Evolutionary conservation across 768 basidiomycete species (phyloP), one percentile per base, ranked within the genome.

Genomic region (Amanita rubescens): DNA sequence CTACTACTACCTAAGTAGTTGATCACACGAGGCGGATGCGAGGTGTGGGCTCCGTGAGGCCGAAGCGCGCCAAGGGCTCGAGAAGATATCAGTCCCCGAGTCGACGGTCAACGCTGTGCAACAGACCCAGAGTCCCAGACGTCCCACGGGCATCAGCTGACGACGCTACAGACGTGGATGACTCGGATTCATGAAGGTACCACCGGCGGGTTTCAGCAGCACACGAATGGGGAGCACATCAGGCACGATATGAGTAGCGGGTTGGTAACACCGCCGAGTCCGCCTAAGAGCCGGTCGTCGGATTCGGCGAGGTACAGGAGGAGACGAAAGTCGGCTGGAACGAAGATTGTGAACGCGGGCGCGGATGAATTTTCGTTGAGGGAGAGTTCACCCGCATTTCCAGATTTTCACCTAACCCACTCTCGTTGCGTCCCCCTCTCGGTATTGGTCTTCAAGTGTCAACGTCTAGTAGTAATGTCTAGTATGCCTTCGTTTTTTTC

Each of bases 221-320:
- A n/a, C n/a, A n/a, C 49, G 10, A 75, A 76, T 56, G 73, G 75
- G n/a, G 73, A 74, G 48, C 64, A 62, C 24, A 45, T 66, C 32
- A 68, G 65, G 32, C 67, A 68, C 35, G 65, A 58, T 5, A 50
- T 51, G 56, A 56, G 62, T 19, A 72, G 76, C 9, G 85, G 85
- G 1, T 68, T 88, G 25, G 87, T 84, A 8, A 87, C 86, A 0
- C 87, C 87, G 0, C 87, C 87, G 0, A 87, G 85, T 65, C 88
- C 88, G 9, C 73, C 49, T 2, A 50, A 87, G 14, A 86, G 84
- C 57, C 72, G 85, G 17, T 81, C 80, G 3, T 77, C 82, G 8
- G 86, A 87, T 62, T 82, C 84, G 12, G 69, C 68, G 57, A 67
- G 57, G 51, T 69, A 75, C 47, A 64, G 76, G n/a, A 67, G 79